Evolutionary conservation across 2,329 filamentous ascomycete genomes (phyloP), one percentile per base, ranked within the genome.

Genomic region (Sarocladium oryzae): DNA sequence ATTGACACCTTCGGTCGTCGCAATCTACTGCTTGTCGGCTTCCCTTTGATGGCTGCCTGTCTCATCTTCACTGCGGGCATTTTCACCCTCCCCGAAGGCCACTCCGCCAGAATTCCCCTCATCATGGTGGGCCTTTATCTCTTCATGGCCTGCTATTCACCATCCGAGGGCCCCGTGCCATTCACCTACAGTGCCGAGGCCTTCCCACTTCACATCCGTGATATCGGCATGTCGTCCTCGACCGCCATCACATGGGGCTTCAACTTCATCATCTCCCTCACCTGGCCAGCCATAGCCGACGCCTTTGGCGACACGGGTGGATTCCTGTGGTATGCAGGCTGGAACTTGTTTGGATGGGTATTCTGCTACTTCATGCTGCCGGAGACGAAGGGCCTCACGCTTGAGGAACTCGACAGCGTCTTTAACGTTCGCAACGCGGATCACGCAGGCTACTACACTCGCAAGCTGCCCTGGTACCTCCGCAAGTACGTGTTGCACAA

Each of bases 121-220:
- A 60, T 72, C 9, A 66, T 66, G 2, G 54, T 63, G 0, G 68
- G 68, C 0, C 62, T 72, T 1, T 72, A 71, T 53, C 53, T 70
- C 4, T 72, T 72, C 50, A 68, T 66, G 56, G 63, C 66, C 1
- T 61, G 69, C 11, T 72, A 72, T 56, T 71, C 68, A 0, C 76
- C 77, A 0, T 78, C 79, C 15, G 75, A 78, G 46, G 78, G 79
- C 0, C 77, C 78, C 0, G 78, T 82, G 0, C 78, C 79, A 0
- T 81, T 81, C 56, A 81, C 78, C 0, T 82, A 82, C 59, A 79
- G 75, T 0, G 78, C 78, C 1, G 79, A 82, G 56, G 78, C 77
- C 0, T 81, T 81, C 56, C 78, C 78, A 0, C 63, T 81, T 0
- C 78, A 80, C 40, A 72, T 81, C 10, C 72, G 78, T 46, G 74